phyloP scores from a whole-genome alignment of 495 filamentous ascomycete genomes.

The Penicillium parvum region DNA sequence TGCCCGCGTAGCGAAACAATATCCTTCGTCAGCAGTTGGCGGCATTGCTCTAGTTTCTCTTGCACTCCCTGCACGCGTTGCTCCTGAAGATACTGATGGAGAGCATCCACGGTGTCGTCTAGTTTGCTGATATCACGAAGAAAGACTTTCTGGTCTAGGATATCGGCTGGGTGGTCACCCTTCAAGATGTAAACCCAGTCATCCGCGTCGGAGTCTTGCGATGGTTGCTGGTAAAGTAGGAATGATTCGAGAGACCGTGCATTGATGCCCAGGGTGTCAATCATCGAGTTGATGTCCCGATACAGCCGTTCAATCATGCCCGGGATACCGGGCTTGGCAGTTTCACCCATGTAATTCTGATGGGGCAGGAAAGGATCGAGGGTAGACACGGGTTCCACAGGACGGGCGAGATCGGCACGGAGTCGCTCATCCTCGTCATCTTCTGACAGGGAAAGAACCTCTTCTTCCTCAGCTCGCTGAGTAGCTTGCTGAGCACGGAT shows the following conservation, averaged over 20 bases:
- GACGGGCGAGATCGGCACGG: slow-evolving; percentile 50
- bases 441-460: slow-evolving; percentile 44
- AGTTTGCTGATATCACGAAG: slow-evolving; percentile 68
- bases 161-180: slow-evolving; percentile 39
- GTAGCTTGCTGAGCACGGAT: slow-evolving; percentile 23
- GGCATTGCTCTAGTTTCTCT: slow-evolving; percentile 57
- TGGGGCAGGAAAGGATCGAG: slow-evolving; percentile 63
- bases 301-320: slow-evolving; percentile 82
- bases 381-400: slow-evolving; percentile 47
- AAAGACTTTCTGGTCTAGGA: slow-evolving; percentile 59
- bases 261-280: slow-evolving; percentile 88
- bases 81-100: slow-evolving; percentile 56
- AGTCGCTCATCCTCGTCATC: slow-evolving; percentile 63
- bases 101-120: slow-evolving; percentile 49
- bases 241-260: slow-evolving; percentile 70
- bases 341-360: slow-evolving; percentile 62
- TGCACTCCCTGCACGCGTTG: slow-evolving; percentile 61
- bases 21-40: slow-evolving; percentile 56
- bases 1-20: slow-evolving; percentile 62
- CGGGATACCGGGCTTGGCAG: slow-evolving; percentile 56
- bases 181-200: slow-evolving; percentile 32
- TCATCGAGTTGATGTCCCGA: slow-evolving; percentile 93
- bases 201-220: slow-evolving; percentile 52
- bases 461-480: slow-evolving; percentile 40
- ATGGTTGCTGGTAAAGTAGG: slow-evolving; percentile 50